Percentiles rank a stretch among this genome's conserved stretches.
These are phyloP conservation scores for Eutrema japonicum DNA, from an alignment of 345 rosid genomes.

Conservation along the genomic window DNA sequence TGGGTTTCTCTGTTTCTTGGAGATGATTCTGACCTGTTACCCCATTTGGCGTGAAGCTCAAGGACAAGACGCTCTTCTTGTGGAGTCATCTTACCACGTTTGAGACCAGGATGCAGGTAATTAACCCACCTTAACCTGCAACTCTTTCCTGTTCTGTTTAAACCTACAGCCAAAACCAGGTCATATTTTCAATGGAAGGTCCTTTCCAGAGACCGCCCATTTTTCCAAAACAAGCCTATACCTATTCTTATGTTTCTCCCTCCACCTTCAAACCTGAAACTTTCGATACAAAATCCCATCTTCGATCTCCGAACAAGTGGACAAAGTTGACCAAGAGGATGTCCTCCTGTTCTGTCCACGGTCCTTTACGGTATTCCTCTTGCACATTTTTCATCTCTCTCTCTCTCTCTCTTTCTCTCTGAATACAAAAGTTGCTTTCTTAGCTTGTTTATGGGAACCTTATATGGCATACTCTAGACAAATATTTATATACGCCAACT, in stretches of 20 bases:
- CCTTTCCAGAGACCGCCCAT: slow-evolving; percentile 57
- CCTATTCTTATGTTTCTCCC: slow-evolving; percentile 90
- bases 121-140: slow-evolving; percentile 99
- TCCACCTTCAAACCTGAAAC: slow-evolving; percentile 99
- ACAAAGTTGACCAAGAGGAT: slow-evolving; percentile 78
- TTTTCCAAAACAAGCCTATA: slow-evolving; percentile 55
- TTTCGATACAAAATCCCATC: slow-evolving; percentile 98
- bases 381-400: slow-evolving; percentile 62
- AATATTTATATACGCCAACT: slow-evolving; percentile 55
- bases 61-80: slow-evolving; percentile 91
- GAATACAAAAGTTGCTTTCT: slow-evolving; percentile 15
- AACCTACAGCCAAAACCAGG: slow-evolving; percentile 84
- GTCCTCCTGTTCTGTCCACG: slow-evolving; percentile 98
- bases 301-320: slow-evolving; percentile 90
- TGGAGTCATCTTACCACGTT: slow-evolving; percentile 94
- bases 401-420: slow-evolving; percentile 30
- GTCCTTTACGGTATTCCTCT: slow-evolving; percentile 82
- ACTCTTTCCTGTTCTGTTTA: slow-evolving; percentile 97
- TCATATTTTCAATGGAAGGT: slow-evolving; percentile 52
- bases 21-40: slow-evolving; percentile 73
- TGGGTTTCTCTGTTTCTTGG: slow-evolving; percentile 29
- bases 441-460: slow-evolving; percentile 42
- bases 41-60: slow-evolving; percentile 95
- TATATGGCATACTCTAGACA: slow-evolving; percentile 29
- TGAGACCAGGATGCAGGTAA: slow-evolving; percentile 95